Evolutionary conservation across 805 yeast species (phyloP), one percentile per base, ranked within the genome.

Genomic region (Candida chauliodis): DNA sequence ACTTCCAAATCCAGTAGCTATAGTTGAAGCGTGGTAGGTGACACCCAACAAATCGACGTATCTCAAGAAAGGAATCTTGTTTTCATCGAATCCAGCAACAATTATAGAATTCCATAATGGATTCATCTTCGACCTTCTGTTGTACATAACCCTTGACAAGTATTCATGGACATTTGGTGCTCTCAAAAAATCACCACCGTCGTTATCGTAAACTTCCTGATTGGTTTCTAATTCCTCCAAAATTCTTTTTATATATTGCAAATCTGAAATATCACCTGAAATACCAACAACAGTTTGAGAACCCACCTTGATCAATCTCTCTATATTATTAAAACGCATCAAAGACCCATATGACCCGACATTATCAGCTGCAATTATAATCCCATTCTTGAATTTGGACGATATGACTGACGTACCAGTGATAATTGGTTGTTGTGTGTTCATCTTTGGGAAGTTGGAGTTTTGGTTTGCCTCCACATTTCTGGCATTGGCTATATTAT

Each of bases 321-420:
- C 95, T 43, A 86, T 74, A 60, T 90, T 80, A 44, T 76, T 82
- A 66, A 91, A 85, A 52, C 96, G 77, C 45, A 95, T 79, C 47
- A 93, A 71, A 2, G 97, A 88, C 0, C 99, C 99, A 58, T 91
- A 93, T 0, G 97, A 83, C 10, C 74, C 96, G 62, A 91, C 66
- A 52, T 86, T 86, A 59, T 93, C 99, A 4, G 99, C 97, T 2
- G 99, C 98, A 63, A 93, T 73, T 26, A 93, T 78, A 32, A 93
- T 81, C 27, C 99, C 99, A 49, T 84, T 84, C 46, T 85, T 71
- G 69, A 81, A 93, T 65, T 90, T 93, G 63, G 91, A 75, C 7
- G 93, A 95, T 50, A 93, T 73, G 16, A 93, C 99, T 24, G 96
- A 88, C 0, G 98, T 87, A 56, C 99, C 98, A 10, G 99, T 93